Base-by-base conservation (phyloP, 1,284 basidiomycete genomes). In the Cryptococcus sp. region DNA sequence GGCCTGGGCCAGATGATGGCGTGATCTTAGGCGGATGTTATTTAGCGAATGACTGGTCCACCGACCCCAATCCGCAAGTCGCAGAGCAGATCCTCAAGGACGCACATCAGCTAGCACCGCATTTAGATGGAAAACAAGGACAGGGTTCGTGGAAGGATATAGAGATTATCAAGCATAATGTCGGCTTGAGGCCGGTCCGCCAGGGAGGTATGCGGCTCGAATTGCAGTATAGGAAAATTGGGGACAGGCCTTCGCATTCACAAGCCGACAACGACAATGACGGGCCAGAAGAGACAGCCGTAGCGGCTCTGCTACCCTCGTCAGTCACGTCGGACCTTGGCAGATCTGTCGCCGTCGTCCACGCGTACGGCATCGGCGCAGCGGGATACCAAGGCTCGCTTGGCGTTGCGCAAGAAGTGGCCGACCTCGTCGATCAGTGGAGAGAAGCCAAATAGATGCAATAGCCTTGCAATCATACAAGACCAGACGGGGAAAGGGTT, bases 141-240 rank as follows among this genome's bases (percentile, higher is more conserved):
- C 62, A 65, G 52, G 75, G 58, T 22, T 59, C 46, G 15, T 77
- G 75, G 73, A 49, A 56, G 34, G 78, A 79, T 53, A 79, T 69
- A 22, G 81, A 81, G 58, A 78, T 88, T 26, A 70, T 86, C 19
- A 74, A 77, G n/a, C 85, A 86, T 71, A 86, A 85, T 64, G 86
- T 86, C 52, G 90, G 89, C 0, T 76, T 91, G 38, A 80, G 90
- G n/a, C 89, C 90, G 0, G 84, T 80, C 2, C 80, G 89, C 52
- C 82, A 81, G 41, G 86, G 85, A 19, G 89, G 89, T 0, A 78
- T 88, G 8, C 80, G 89, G 45, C 78, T 90, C 17, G 88, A 91
- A 62, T 72, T 83, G 5, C 84, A 87, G 65, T 81, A 77, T 72
- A 65, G 83, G 50, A 63, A 66, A 38, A 54, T 83, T 11, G 81